phyloP scores from a whole-genome alignment of 2,329 filamentous ascomycete species.

The Volutella citrinella region DNA sequence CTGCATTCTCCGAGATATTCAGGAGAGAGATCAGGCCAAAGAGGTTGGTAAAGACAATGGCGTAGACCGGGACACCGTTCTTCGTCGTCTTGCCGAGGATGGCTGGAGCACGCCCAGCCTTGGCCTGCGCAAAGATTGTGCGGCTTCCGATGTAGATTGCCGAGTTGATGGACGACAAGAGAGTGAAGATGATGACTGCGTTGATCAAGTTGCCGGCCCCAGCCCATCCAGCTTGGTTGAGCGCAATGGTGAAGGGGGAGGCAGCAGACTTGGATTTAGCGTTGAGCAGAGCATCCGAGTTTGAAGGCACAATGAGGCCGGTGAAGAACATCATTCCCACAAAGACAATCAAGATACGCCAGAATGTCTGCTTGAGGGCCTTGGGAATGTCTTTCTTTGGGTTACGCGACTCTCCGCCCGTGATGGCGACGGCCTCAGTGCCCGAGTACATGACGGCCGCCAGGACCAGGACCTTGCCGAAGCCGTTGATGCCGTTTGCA shows the following conservation, averaged over 20 bases:
- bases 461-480: conserved; percentile 11
- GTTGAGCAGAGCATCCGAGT: conserved; percentile 4
- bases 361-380: conserved; percentile 7
- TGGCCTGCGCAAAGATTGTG: conserved; percentile 5
- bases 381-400: conserved; percentile 7
- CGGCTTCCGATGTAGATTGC: conserved; percentile 5
- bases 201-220: conserved; percentile 7
- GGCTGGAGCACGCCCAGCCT: conserved; percentile 1
- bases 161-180: conserved; percentile 3
- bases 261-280: conserved; percentile 3
- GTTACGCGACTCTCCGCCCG: conserved; percentile 5
- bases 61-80: conserved; percentile 4
- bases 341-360: conserved; percentile 5
- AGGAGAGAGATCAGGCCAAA: conserved; percentile 4
- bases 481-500: conserved; percentile 12
- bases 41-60: conserved; percentile 4
- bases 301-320: conserved; percentile 4
- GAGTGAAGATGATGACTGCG: conserved; percentile 4
- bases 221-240: conserved; percentile 7
- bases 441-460: conserved; percentile 13
- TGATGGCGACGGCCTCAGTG: conserved; percentile 9
- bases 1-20: conserved; percentile 5
- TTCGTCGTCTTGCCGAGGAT: conserved; percentile 2
- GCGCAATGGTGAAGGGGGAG: conserved; percentile 5
- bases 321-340: conserved; percentile 7